phyloP scores from a whole-genome alignment of 2,329 filamentous ascomycete species.

The Cytospora mali region DNA sequence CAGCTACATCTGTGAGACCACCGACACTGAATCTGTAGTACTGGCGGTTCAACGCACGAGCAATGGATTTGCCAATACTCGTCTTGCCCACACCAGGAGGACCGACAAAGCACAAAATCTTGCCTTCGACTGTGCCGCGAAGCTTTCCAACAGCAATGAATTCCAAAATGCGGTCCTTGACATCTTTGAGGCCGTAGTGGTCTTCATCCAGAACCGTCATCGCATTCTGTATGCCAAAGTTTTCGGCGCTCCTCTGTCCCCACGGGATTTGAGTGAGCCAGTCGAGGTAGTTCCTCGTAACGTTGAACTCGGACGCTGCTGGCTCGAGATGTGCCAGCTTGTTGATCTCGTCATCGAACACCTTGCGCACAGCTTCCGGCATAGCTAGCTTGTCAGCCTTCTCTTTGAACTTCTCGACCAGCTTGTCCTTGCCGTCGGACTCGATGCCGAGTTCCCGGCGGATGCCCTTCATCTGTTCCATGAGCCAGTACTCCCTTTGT shows the following conservation, averaged over 20 bases:
- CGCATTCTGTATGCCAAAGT: slow-evolving; percentile 92
- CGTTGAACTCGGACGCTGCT: slow-evolving; percentile 96
- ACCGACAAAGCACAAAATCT: slow-evolving; percentile 96
- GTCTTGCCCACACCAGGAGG: slow-evolving; percentile 98
- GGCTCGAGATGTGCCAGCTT: slow-evolving; percentile 95
- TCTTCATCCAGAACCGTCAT: slow-evolving; percentile 92
- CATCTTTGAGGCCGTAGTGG: slow-evolving; percentile 94
- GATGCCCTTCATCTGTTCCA: slow-evolving; percentile 99
- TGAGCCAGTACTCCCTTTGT: slow-evolving; percentile 96
- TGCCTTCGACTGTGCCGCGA: slow-evolving; percentile 94
- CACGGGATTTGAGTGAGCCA: slow-evolving; percentile 99
- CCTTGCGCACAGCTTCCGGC: slow-evolving; percentile 95
- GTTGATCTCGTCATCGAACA: slow-evolving; percentile 97
- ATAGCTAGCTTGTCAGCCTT: slow-evolving; percentile 92
- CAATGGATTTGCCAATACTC: slow-evolving; percentile 97
- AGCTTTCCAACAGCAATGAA: slow-evolving; percentile 98
- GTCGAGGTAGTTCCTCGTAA: slow-evolving; percentile 96
- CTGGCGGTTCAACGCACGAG: slow-evolving; percentile 87
- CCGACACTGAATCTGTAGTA: slow-evolving; percentile 99
- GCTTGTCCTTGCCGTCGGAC: slow-evolving; percentile 96
- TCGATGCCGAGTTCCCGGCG: slow-evolving; percentile 93
- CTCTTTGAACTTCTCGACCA: slow-evolving; percentile 96
- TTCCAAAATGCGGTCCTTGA: slow-evolving; percentile 96
- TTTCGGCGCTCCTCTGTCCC: slow-evolving; percentile 93
- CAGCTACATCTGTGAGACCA: slow-evolving; percentile 93